phyloP scores from a whole-genome alignment of 1,139 yeast species.

The Yamadazyma membranifaciens region DNA sequence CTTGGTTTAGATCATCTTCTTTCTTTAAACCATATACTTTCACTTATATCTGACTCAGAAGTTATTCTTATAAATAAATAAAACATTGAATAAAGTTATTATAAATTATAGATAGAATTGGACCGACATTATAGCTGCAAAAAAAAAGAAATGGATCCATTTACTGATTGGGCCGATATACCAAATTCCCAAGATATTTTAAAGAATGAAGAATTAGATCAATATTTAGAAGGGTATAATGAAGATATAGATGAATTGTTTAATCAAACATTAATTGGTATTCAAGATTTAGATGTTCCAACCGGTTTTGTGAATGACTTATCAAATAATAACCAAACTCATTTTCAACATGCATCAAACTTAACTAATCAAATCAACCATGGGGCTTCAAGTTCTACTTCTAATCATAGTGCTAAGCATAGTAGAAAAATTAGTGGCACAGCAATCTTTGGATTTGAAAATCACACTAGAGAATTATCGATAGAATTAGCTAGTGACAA shows the following conservation, averaged over 20 bases:
- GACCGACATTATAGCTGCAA: slow-evolving; percentile 8
- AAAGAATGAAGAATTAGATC: slow-evolving; percentile 44
- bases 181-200: slow-evolving; percentile 25
- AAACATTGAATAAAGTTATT: too few species aligned
- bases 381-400: slow-evolving; percentile 14
- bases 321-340: slow-evolving; percentile 8
- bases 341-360: slow-evolving; percentile 5
- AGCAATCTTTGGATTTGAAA: slow-evolving; percentile 60
- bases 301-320: slow-evolving; percentile 28
- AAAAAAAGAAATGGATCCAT: slow-evolving; percentile 24
- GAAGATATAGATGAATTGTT: slow-evolving; percentile 42
- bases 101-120: neutral
- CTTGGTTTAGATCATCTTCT: too few species aligned
- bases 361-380: slow-evolving; percentile 2
- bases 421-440: slow-evolving; percentile 54
- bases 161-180: slow-evolving; percentile 33
- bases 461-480: slow-evolving; percentile 52
- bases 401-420: slow-evolving; percentile 21
- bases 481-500: slow-evolving; percentile 31
- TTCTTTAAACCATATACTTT: too few species aligned
- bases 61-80: too few species aligned
- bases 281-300: slow-evolving; percentile 56
- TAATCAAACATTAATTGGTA: slow-evolving; percentile 43
- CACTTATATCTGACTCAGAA: too few species aligned
- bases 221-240: slow-evolving; percentile 27